These are phyloP conservation scores for Lactarius pseudohatsudake DNA, from an alignment of 768 basidiomycete genomes.

Conservation along the genomic window DNA sequence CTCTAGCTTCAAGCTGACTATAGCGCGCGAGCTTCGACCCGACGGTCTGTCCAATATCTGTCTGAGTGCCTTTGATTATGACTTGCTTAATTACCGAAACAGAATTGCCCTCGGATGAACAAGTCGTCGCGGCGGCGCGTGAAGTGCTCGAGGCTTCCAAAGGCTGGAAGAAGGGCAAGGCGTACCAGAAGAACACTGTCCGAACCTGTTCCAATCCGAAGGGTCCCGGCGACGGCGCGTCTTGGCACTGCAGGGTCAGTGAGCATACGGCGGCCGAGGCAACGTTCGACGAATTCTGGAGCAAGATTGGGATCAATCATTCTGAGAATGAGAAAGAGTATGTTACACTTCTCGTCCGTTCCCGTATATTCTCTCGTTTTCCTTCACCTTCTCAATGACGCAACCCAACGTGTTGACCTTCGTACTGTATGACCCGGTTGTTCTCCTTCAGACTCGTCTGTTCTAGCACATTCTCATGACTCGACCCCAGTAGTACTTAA, in stretches of 20 bases:
- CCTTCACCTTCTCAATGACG: no score
- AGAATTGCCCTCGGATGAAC: constrained; percentile 66
- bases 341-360: no score
- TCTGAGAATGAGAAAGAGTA: constrained; percentile 67
- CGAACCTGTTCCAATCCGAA: constrained; percentile 56
- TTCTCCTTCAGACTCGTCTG: no score
- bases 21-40: constrained; percentile 39
- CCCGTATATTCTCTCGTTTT: no score
- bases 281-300: constrained; percentile 75
- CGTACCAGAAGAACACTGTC: constrained; percentile 52
- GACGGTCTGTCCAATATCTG: constrained; percentile 37
- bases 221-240: constrained; percentile 51
- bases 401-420: no score
- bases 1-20: constrained; percentile 37
- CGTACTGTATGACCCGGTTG: no score
- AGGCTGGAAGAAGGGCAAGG: constrained; percentile 70
- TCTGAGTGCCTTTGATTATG: background rate
- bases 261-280: constrained; percentile 63
- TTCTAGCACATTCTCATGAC: no score
- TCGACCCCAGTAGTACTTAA: no score
- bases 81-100: background rate
- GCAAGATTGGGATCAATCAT: constrained; percentile 63
- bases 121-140: constrained; percentile 51
- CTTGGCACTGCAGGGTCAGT: constrained; percentile 70
- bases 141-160: constrained; percentile 55